Evolutionary conservation across 23 red algal genomes (phyloP).

Genomic region (Gracilaria vermiculophylla): DNA sequence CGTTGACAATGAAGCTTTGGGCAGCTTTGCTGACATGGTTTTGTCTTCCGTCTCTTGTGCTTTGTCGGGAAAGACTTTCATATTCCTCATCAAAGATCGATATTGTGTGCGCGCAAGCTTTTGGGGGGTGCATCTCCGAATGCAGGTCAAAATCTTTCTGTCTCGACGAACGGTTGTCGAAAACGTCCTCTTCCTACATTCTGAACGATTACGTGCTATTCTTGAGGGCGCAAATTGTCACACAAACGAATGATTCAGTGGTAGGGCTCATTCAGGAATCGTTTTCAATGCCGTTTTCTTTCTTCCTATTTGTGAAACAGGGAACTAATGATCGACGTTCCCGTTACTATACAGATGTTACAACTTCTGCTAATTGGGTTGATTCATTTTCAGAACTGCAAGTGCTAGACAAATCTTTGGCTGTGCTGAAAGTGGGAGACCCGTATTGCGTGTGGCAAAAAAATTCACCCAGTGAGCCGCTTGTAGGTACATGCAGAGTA

Average conservation of each 20-base stretch:
- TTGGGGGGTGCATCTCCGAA: conserved; percentile 19
- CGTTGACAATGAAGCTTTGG: neutral
- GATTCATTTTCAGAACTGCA: conserved; percentile 10
- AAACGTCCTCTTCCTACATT: conserved; percentile 2
- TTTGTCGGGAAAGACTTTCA: neutral
- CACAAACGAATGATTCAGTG: conserved; percentile 2
- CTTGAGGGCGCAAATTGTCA: conserved; percentile 5
- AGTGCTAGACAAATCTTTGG: neutral
- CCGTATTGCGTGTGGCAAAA: conserved; percentile 28
- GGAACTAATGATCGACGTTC: neutral
- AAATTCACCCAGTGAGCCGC: too few species aligned
- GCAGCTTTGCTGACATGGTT: neutral
- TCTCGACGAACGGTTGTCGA: neutral
- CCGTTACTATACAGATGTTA: too few species aligned
- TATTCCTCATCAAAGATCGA: conserved; percentile 7
- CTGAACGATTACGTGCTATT: conserved; percentile 20
- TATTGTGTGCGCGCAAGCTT: neutral
- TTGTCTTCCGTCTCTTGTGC: neutral
- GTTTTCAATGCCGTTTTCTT: conserved; percentile 8
- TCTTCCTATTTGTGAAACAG: neutral
- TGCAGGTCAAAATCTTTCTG: neutral
- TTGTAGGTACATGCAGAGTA: too few species aligned
- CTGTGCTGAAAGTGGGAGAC: too few species aligned
- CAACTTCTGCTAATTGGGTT: neutral
- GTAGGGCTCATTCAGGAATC: conserved; percentile 12